Percentiles rank a stretch among this genome's conserved stretches.
Conservation (phyloP, 164 flowering plant species). For the Vitis amurensis region DNA sequence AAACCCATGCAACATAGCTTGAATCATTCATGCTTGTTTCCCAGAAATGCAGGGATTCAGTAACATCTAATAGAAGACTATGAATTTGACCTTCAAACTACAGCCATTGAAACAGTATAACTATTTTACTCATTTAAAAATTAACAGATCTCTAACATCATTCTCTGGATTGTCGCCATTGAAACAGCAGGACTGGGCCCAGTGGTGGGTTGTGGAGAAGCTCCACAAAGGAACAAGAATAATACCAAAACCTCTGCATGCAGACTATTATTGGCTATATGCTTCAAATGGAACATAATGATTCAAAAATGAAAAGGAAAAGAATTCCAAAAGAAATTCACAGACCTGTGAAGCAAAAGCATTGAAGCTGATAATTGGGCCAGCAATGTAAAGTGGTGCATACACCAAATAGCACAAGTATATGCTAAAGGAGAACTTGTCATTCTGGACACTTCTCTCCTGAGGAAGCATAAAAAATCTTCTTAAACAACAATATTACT, state of each 20-base stretch:
- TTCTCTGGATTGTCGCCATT: no score
- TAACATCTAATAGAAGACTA: no score
- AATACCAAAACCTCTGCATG: neutral
- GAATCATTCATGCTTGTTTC: no score
- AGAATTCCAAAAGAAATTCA: neutral
- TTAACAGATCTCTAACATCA: no score
- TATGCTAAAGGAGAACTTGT: constrained; percentile 50
- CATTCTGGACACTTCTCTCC: constrained; percentile 61
- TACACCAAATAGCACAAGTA: constrained; percentile 86
- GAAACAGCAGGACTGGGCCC: no score
- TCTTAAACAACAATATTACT: neutral
- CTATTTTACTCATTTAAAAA: no score
- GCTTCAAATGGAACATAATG: neutral
- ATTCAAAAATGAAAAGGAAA: neutral
- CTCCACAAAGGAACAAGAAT: no score
- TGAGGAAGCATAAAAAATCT: constrained; percentile 28
- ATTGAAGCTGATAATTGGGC: constrained; percentile 90
- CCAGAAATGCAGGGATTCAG: no score
- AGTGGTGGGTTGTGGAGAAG: no score
- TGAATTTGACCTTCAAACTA: no score
- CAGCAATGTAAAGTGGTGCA: constrained; percentile 97
- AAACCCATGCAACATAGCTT: no score
- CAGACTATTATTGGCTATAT: neutral
- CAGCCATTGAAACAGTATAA: no score
- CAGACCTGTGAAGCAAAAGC: constrained; percentile 94